phyloP scores from a whole-genome alignment of 257 asterid genomes.

The Nicotiana attenuata region DNA sequence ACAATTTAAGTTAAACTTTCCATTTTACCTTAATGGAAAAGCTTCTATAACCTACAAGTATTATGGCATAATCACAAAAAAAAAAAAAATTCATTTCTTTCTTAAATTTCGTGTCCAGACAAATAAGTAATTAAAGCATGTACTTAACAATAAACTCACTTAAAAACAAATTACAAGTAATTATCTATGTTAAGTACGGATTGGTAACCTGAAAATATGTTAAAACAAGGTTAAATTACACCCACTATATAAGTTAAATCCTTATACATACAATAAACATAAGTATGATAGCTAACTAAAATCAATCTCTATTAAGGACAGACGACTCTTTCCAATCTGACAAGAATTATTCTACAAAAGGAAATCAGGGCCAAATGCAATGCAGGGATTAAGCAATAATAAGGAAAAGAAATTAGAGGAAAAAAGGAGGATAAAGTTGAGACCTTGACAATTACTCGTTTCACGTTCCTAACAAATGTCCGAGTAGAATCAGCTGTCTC shows the following conservation, averaged over 20 bases:
- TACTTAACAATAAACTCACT: neutral
- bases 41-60: too few relatives aligned
- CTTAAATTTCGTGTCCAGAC: too few relatives aligned
- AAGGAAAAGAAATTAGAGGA: neutral
- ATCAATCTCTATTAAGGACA: neutral
- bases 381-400: neutral
- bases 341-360: neutral
- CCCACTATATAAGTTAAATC: neutral
- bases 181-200: neutral
- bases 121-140: too few relatives aligned
- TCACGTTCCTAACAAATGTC: neutral
- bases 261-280: neutral
- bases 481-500: neutral
- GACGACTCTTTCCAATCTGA: neutral
- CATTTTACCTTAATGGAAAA: too few relatives aligned
- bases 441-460: slow-evolving; percentile 6
- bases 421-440: neutral
- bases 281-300: neutral
- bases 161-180: neutral
- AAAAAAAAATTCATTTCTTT: too few relatives aligned
- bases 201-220: neutral
- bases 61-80: too few relatives aligned
- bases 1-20: too few relatives aligned
- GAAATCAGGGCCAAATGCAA: neutral
- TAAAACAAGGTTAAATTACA: neutral